phyloP scores from a whole-genome alignment of 345 rosid genomes.

The Aquilaria malaccensis region DNA sequence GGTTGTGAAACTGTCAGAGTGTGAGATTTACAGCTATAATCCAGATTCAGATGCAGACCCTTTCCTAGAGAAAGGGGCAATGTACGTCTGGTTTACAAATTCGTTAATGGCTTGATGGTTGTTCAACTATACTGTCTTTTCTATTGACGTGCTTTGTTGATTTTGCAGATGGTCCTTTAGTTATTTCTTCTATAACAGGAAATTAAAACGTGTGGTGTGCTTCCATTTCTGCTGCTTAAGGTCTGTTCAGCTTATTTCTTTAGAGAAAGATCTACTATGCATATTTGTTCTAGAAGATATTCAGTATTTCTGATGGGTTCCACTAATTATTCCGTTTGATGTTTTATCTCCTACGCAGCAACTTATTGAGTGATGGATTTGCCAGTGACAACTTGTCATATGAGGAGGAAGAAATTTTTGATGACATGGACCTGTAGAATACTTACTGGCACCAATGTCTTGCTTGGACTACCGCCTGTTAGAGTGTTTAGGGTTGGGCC shows the following conservation, averaged over 20 bases:
- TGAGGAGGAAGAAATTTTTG: slow-evolving; percentile 66
- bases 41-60: slow-evolving; percentile 85
- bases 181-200: slow-evolving; percentile 91
- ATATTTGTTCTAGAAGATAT: neutral
- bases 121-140: neutral
- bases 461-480: no score
- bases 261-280: no score
- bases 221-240: slow-evolving; percentile 77
- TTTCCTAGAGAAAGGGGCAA: slow-evolving; percentile 72
- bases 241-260: slow-evolving; percentile 25
- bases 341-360: slow-evolving; percentile 42
- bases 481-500: no score
- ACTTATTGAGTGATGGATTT: slow-evolving; percentile 64
- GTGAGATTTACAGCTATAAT: slow-evolving; percentile 82
- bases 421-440: slow-evolving; percentile 65
- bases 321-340: neutral
- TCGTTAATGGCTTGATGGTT: neutral
- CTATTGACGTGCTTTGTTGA: neutral
- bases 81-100: slow-evolving; percentile 33
- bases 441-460: no score
- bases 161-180: slow-evolving; percentile 83
- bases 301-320: neutral
- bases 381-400: slow-evolving; percentile 25
- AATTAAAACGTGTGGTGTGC: slow-evolving; percentile 81
- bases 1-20: slow-evolving; percentile 83